Conservation (phyloP, 805 yeast species). For the Jamesozyma lodderae region DNA sequence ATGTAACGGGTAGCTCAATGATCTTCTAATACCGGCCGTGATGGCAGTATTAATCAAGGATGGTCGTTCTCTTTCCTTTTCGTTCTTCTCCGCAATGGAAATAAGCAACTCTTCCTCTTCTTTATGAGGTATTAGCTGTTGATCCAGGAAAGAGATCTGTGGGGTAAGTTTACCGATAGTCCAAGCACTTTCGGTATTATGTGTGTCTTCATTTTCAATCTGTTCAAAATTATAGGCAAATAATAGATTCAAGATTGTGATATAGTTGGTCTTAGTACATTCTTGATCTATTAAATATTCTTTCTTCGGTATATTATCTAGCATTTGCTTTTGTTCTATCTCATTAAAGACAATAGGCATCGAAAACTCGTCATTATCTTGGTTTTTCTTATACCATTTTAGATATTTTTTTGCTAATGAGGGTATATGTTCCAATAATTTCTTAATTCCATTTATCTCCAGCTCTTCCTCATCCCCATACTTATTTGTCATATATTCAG, state of each 20-base stretch:
- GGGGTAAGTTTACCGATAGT: constrained; percentile 81
- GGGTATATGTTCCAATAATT: constrained; percentile 43
- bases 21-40: constrained; percentile 57
- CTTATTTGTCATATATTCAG: constrained; percentile 60
- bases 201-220: constrained; percentile 61
- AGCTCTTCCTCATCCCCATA: constrained; percentile 50
- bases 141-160: constrained; percentile 64
- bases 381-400: constrained; percentile 39
- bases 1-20: constrained; percentile 72
- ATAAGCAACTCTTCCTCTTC: neutral
- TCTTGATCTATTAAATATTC: constrained; percentile 38
- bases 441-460: constrained; percentile 33
- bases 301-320: constrained; percentile 52
- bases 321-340: constrained; percentile 59
- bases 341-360: constrained; percentile 47
- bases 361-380: constrained; percentile 19
- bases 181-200: constrained; percentile 88
- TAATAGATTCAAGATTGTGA: constrained; percentile 54
- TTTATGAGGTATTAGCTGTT: constrained; percentile 36
- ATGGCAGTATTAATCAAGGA: constrained; percentile 42
- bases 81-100: neutral
- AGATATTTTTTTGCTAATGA: constrained; percentile 38
- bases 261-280: constrained; percentile 47
- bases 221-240: constrained; percentile 70
- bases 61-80: neutral